These are phyloP conservation scores for Serendipita vermifera DNA, from an alignment of 768 basidiomycete species.

Conservation along the genomic window DNA sequence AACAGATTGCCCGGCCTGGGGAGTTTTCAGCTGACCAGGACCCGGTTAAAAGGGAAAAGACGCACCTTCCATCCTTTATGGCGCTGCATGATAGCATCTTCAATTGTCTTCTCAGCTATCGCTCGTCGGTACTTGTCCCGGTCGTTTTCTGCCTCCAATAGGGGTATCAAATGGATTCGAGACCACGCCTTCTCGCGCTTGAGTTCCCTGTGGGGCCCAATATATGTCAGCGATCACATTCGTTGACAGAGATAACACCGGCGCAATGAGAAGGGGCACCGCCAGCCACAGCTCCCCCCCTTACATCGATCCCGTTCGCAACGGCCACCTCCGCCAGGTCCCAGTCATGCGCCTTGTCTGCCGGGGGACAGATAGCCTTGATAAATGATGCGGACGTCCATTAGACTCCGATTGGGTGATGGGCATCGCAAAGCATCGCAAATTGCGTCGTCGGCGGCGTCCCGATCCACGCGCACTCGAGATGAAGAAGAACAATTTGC, in stretches of 20 bases:
- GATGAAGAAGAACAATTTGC: too few relatives aligned
- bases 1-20: conserved; percentile 69
- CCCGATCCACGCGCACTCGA: not conserved
- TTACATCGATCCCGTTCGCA: too few relatives aligned
- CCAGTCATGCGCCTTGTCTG: too few relatives aligned
- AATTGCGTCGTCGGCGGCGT: not conserved
- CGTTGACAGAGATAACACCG: not conserved
- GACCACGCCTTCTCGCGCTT: conserved; percentile 91
- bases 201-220: conserved; percentile 55
- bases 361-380: too few relatives aligned
- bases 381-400: too few relatives aligned
- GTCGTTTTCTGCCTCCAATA: conserved; percentile 88
- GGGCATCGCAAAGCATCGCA: not conserved
- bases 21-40: not conserved
- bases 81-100: conserved; percentile 89
- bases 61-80: conserved; percentile 90
- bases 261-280: too few relatives aligned
- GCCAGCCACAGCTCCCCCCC: too few relatives aligned
- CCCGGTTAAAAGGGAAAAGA: conserved; percentile 20
- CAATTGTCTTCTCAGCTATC: conserved; percentile 62
- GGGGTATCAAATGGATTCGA: conserved; percentile 82
- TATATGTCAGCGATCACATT: not conserved
- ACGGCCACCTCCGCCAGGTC: too few relatives aligned
- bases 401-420: too few relatives aligned
- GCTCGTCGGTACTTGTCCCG: conserved; percentile 74